Percentiles rank a stretch among this genome's conserved stretches.
Conservation (phyloP, 2,329 filamentous ascomycete species). For the Chaetomiaceae sp. region DNA sequence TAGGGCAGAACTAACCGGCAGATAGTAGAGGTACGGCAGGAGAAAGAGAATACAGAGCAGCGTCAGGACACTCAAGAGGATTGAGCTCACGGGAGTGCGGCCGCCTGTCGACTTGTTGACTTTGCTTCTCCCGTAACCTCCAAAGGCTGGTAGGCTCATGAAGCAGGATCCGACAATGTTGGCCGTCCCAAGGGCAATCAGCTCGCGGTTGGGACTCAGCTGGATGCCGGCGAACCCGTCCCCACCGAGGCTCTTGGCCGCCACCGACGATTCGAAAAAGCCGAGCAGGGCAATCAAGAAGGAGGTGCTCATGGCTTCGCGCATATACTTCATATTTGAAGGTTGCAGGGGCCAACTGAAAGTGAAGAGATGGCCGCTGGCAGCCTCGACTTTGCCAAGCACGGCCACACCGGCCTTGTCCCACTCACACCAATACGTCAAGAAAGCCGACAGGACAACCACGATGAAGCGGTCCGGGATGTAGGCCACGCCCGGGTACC, state of each 20-base stretch:
- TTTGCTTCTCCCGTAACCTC: conserved; percentile 92
- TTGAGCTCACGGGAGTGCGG: conserved; percentile 87
- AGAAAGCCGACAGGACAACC: conserved; percentile 75
- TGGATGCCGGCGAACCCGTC: conserved; percentile 73
- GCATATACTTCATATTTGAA: conserved; percentile 73
- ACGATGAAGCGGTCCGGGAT: conserved; percentile 88
- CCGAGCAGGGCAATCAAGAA: conserved; percentile 92
- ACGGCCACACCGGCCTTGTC: conserved; percentile 75
- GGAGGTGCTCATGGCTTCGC: conserved; percentile 80
- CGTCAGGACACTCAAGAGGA: conserved; percentile 79
- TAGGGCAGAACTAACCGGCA: conserved; percentile 68
- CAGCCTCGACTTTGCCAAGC: conserved; percentile 73
- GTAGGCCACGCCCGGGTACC: conserved; percentile 77
- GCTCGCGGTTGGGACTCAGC: conserved; percentile 84
- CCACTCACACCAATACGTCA: conserved; percentile 75
- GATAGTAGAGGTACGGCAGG: conserved; percentile 87
- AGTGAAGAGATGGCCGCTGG: conserved; percentile 65
- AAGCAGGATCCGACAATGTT: conserved; percentile 92
- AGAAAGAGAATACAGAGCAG: conserved; percentile 76
- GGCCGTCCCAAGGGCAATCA: conserved; percentile 84
- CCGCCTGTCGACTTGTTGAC: conserved; percentile 90
- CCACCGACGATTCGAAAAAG: conserved; percentile 98
- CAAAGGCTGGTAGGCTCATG: conserved; percentile 88
- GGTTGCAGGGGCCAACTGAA: conserved; percentile 83
- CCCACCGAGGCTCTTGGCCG: conserved; percentile 80